Base-by-base conservation (phyloP, 2,329 filamentous ascomycete species). In the Clarireedia sp. region DNA sequence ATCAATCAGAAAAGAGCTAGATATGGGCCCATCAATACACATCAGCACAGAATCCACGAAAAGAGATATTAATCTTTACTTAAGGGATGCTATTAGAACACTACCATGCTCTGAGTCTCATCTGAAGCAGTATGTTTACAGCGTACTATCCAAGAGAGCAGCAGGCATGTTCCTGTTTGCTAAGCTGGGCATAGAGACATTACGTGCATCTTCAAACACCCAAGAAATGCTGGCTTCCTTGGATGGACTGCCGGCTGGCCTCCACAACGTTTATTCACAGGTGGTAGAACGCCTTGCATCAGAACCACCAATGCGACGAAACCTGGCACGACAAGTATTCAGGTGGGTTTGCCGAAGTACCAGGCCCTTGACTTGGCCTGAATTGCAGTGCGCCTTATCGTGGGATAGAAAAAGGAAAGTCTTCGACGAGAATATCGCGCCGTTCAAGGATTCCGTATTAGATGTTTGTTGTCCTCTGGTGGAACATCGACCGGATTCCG, bases 111-210 rank as follows among this genome's bases (percentile, higher is more conserved):
- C 17, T 2, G 52, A 54, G 36, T 50, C 52, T 19, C 52, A 50
- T 23, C 17, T 54, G 16, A 54, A 54, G 36, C 45, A 54, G 19
- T 54, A 54, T 44, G 52, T 50, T 5, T 54, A 50, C 19, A 54
- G n/a, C 29, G 26, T 37, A 8, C 19, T 54, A 9, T 54, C 52
- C 12, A 41, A 50, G 12, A 54, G 48, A 26, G 45, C 52, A 4
- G 52, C 45, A 3, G 52, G 52, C 3, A 54, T 54, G 52, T 54
- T 54, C n/a, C 33, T 54, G 10, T 54, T 54, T n/a, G 52, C 52
- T 14, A 14, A 37, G 24, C 46, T 54, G 5, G 45, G 45, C 3
- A 49, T 54, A 23, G 52, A 54, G 16, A 54, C 52, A 50, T 17
- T 54, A 9, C 33, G 48, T 36, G 52, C 52, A 50, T 49, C 52